phyloP scores from a whole-genome alignment of 495 filamentous ascomycete species.

The Aspergillus sclerotiicarbonarius region DNA sequence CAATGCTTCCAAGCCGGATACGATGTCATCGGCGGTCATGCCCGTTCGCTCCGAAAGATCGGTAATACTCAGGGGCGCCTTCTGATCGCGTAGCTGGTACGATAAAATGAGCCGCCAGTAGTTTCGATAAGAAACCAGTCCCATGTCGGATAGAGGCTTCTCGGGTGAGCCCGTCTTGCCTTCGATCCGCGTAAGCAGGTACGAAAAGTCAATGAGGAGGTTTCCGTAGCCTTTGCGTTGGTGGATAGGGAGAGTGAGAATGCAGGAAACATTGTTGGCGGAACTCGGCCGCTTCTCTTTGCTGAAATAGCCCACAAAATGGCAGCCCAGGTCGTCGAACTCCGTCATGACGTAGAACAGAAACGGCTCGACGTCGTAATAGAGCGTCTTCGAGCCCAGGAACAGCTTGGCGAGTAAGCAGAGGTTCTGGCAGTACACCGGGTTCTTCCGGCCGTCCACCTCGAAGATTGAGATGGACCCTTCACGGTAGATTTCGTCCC shows the following conservation, averaged over 20 bases:
- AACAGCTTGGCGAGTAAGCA: slow-evolving; percentile 96
- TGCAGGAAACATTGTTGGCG: slow-evolving; percentile 96
- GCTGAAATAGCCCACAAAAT: slow-evolving; percentile 98
- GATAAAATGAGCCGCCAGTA: slow-evolving; percentile 93
- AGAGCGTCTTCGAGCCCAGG: slow-evolving; percentile 93
- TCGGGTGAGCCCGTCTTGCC: slow-evolving; percentile 94
- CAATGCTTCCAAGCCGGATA: slow-evolving; percentile 86
- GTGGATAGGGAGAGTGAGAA: slow-evolving; percentile 91
- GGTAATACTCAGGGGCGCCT: slow-evolving; percentile 65
- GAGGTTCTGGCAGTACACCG: slow-evolving; percentile 95
- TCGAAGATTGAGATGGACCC: slow-evolving; percentile 93
- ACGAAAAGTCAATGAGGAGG: slow-evolving; percentile 95
- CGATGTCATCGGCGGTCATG: slow-evolving; percentile 93
- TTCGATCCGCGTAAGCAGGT: slow-evolving; percentile 89
- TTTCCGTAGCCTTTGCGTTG: slow-evolving; percentile 97
- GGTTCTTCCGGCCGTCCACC: slow-evolving; percentile 94
- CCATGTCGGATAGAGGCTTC: slow-evolving; percentile 97
- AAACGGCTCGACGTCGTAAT: slow-evolving; percentile 98
- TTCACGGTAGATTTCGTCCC: slow-evolving; percentile 97
- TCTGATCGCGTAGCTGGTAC: slow-evolving; percentile 69
- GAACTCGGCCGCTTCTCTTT: slow-evolving; percentile 97
- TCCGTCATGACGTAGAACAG: slow-evolving; percentile 98
- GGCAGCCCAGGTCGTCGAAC: slow-evolving; percentile 87
- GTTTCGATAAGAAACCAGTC: slow-evolving; percentile 91
- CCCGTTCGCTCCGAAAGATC: slow-evolving; percentile 88